Evolutionary conservation across 2,329 filamentous ascomycete genomes (phyloP).

Genomic region (Neonectria hederae): DNA sequence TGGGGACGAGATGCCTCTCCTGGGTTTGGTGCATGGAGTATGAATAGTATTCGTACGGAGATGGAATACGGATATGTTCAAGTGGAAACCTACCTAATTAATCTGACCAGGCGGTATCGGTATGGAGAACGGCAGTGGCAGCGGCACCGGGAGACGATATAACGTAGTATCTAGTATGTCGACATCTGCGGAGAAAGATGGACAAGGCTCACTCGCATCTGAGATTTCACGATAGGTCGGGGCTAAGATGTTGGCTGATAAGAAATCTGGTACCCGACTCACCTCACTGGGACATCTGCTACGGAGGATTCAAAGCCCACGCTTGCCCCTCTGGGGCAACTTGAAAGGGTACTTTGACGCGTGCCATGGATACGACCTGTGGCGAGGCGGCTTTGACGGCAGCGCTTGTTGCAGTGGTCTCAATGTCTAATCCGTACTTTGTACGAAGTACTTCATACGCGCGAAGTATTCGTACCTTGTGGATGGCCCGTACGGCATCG

Average conservation of each 20-base stretch:
- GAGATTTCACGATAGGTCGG: background rate
- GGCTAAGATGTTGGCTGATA: background rate
- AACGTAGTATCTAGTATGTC: background rate
- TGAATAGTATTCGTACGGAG: background rate
- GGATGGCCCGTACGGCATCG: background rate
- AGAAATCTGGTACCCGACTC: background rate
- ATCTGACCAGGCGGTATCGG: background rate
- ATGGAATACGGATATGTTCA: background rate
- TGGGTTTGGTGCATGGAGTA: background rate
- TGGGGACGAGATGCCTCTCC: slow-evolving; percentile 12
- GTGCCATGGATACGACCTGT: background rate
- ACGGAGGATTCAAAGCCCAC: background rate
- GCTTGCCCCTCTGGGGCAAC: slow-evolving; percentile 11
- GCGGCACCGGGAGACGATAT: background rate
- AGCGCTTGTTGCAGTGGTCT: background rate
- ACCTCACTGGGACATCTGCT: background rate
- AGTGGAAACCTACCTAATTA: background rate
- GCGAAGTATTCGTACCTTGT: background rate
- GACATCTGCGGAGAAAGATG: background rate
- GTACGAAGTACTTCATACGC: background rate
- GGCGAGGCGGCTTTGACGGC: background rate
- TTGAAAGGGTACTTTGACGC: slow-evolving; percentile 4
- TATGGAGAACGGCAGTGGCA: background rate
- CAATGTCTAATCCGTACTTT: background rate
- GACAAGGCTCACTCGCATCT: background rate